A percentile compares a stretch with the other conserved stretches of the same genome.
phyloP scores from a whole-genome alignment of 169 alveolate species.

The Babesia bovis region DNA sequence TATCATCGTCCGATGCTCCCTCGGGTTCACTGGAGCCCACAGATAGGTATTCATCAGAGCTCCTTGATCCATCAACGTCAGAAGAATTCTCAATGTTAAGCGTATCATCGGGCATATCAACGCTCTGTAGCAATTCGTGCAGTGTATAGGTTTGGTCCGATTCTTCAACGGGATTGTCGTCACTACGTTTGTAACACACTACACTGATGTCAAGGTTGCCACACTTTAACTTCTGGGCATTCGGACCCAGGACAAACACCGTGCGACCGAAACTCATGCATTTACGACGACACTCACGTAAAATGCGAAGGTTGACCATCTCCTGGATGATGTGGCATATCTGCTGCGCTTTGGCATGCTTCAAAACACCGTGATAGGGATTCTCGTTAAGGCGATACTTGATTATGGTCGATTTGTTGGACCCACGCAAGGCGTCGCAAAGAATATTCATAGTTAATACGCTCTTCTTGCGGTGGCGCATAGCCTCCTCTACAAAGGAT shows the following conservation, averaged over 20 bases:
- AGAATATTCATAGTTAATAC: conserved; percentile 49
- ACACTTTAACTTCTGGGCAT: conserved; percentile 11
- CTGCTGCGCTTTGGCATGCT: conserved; percentile 12
- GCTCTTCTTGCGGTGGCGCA: conserved; percentile 32
- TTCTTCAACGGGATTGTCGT: no score
- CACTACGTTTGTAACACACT: conserved; percentile 17
- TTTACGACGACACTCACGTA: conserved; percentile 52
- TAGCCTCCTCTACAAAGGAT: conserved; percentile 39
- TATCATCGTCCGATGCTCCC: no score
- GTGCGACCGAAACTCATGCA: conserved; percentile 59
- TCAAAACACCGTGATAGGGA: conserved; percentile 53
- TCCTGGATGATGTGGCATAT: conserved; percentile 41
- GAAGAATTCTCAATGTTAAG: no score
- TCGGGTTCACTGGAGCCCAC: no score
- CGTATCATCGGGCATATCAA: no score
- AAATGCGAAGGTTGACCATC: conserved; percentile 35
- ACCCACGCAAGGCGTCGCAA: conserved; percentile 64
- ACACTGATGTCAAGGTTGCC: conserved; percentile 16
- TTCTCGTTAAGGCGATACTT: conserved; percentile 46
- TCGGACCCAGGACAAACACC: conserved; percentile 42
- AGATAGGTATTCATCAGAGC: no score
- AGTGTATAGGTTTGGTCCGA: no score
- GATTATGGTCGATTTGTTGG: conserved; percentile 18
- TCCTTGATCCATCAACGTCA: no score
- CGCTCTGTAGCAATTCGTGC: no score